Conservation (phyloP, 2,329 filamentous ascomycete genomes). For the Aspergillus persii region DNA sequence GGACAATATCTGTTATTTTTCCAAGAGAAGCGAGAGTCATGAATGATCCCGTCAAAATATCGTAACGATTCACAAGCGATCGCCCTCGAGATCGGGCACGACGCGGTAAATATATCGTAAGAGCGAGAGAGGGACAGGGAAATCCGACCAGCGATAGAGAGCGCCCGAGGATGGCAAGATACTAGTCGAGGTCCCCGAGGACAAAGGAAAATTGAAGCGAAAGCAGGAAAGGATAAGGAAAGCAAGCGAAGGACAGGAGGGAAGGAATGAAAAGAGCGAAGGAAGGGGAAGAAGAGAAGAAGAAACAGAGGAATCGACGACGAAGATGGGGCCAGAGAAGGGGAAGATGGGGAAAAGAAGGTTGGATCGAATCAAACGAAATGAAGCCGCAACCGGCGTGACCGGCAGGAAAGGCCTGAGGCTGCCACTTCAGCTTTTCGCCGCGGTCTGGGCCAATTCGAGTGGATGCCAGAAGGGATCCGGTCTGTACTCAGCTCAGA, state of each 20-base stretch:
- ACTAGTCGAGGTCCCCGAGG: slow-evolving; percentile 7
- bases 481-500: too few species aligned
- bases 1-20: neutral
- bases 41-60: neutral
- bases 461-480: neutral
- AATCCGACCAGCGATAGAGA: slow-evolving; percentile 11
- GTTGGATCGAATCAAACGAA: slow-evolving; percentile 10
- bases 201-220: slow-evolving; percentile 15
- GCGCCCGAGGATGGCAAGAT: slow-evolving; percentile 6
- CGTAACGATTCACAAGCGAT: neutral
- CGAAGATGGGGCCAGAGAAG: slow-evolving; percentile 4
- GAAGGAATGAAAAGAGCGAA: slow-evolving; percentile 15
- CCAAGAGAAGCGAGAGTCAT: neutral
- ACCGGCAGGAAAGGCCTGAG: slow-evolving; percentile 22
- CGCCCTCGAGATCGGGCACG: neutral
- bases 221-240: slow-evolving; percentile 15
- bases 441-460: slow-evolving; percentile 20
- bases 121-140: neutral
- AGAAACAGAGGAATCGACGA: neutral
- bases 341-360: slow-evolving; percentile 10
- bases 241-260: slow-evolving; percentile 9
- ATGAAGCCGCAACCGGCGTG: slow-evolving; percentile 2
- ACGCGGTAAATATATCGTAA: neutral
- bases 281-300: slow-evolving; percentile 11
- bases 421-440: slow-evolving; percentile 13